Evolutionary conservation across 768 basidiomycete genomes (phyloP), one percentile per base, ranked within the genome.

Genomic region (Mycena sanguinolenta): DNA sequence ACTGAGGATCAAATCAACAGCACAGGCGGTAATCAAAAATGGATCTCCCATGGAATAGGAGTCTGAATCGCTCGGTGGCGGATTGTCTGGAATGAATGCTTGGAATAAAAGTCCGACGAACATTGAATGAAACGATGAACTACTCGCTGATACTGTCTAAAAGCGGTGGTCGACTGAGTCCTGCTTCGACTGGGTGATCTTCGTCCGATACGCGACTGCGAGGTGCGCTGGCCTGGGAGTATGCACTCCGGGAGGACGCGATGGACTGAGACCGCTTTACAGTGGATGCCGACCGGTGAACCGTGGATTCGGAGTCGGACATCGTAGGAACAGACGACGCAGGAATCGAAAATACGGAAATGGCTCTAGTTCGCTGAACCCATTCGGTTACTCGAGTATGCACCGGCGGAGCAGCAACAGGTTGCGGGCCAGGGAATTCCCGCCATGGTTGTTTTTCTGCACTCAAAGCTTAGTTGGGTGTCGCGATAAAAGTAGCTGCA

Each of bases 101-200:
- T 17, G 12, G 28, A 57, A 57, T 57, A 6, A 36, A 42, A 49
- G 60, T 50, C 44, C 46, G 60, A 32, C 49, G 28, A 39, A 50
- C 38, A 59, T 27, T 36, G 28, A 50, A 50, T 10, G 17, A 6
- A 42, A n/a, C 16, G 36, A 34, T 36, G 12, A 4, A 39, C 50
- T 70, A 65, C 46, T 70, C 69, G 58, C 55, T 61, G 36, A 70
- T 70, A 42, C 23, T 70, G n/a, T 65, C 28, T 44, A 70, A 28
- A 44, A 60, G 30, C 12, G 69, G 63, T 17, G 69, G 69, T 27
- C 69, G 69, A 65, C 69, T 62, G 23, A 36, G 55, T 23, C 34
- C 28, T 32, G 30, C 63, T 28, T 60, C 58, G 30, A 39, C 25
- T 65, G 58, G 3, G 4, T n/a, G 36, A 23, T 42, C 14, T 4